Percentiles rank a stretch among this genome's conserved stretches.
These are phyloP conservation scores for Sclerotinia minor DNA, from an alignment of 2,329 filamentous ascomycete species.

Conservation along the genomic window DNA sequence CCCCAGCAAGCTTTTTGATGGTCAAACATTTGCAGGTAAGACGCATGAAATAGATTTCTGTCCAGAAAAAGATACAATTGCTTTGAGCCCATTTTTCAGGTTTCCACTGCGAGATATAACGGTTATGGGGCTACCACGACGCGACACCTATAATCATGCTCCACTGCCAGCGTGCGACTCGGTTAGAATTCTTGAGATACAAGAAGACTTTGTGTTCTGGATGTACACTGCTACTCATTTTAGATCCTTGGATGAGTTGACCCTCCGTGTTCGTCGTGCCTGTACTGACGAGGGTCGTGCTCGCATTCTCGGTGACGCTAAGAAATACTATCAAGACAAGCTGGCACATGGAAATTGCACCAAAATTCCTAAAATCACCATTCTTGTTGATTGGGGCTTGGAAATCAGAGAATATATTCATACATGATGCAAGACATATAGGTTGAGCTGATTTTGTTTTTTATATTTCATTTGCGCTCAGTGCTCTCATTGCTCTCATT, in stretches of 20 bases:
- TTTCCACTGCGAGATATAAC: too few relatives aligned
- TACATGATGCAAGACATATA: not conserved
- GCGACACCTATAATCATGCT: too few relatives aligned
- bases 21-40: not conserved
- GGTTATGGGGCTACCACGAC: too few relatives aligned
- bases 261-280: not conserved
- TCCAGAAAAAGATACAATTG: slow-evolving; percentile 1
- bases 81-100: not conserved
- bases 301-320: not conserved
- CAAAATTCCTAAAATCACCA: not conserved
- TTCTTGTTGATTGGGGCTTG: not conserved
- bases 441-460: not conserved
- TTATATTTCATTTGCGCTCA: too few relatives aligned
- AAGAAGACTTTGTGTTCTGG: not conserved
- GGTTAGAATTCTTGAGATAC: not conserved
- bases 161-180: not conserved
- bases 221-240: slow-evolving; percentile 1
- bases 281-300: too few relatives aligned
- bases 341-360: not conserved
- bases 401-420: not conserved
- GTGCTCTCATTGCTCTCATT: too few relatives aligned
- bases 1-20: not conserved
- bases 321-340: not conserved
- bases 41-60: not conserved
- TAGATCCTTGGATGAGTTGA: not conserved